Evolutionary conservation across 495 filamentous ascomycete species (phyloP).

Genomic region (Aspergillus incahuasiensis): DNA sequence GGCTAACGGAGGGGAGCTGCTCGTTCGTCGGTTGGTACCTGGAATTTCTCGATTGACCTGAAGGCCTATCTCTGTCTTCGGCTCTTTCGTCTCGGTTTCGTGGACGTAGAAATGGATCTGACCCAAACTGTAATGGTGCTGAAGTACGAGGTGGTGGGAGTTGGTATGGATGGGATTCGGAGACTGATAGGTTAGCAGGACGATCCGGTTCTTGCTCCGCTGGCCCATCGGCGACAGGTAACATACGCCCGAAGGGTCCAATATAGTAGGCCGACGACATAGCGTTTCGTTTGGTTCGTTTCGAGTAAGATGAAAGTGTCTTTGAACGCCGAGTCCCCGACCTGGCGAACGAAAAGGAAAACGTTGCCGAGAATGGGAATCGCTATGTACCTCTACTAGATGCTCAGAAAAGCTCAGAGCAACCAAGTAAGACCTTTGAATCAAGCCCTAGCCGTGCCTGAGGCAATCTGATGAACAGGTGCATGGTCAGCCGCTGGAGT

Average conservation of each 20-base stretch:
- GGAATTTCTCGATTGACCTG: conserved; percentile 15
- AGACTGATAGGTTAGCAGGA: conserved; percentile 33
- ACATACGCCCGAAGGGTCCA: conserved; percentile 49
- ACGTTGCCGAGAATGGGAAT: not conserved
- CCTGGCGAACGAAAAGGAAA: not conserved
- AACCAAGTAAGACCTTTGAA: not conserved
- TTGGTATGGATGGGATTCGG: conserved; percentile 41
- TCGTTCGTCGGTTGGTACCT: conserved; percentile 24
- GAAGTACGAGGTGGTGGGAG: conserved; percentile 47
- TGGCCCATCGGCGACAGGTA: conserved; percentile 31
- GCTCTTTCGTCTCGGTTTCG: conserved; percentile 28
- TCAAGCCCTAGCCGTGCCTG: not conserved
- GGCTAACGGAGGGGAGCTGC: conserved; percentile 46
- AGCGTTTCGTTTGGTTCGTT: conserved; percentile 5
- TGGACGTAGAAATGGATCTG: conserved; percentile 36
- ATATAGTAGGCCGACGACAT: conserved; percentile 43
- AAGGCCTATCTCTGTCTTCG: conserved; percentile 20
- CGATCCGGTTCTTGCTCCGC: conserved; percentile 29
- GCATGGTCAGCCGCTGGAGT: not conserved
- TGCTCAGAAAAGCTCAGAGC: not conserved
- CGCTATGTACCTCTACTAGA: not conserved
- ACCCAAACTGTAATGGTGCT: conserved; percentile 38
- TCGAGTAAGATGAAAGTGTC: not conserved
- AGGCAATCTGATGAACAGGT: not conserved
- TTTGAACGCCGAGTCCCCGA: not conserved